A percentile compares a stretch with the other conserved stretches of the same genome.
Evolutionary conservation across 83 land plant species (phyloP).

Genomic region (Isoetes engelmannii): DNA sequence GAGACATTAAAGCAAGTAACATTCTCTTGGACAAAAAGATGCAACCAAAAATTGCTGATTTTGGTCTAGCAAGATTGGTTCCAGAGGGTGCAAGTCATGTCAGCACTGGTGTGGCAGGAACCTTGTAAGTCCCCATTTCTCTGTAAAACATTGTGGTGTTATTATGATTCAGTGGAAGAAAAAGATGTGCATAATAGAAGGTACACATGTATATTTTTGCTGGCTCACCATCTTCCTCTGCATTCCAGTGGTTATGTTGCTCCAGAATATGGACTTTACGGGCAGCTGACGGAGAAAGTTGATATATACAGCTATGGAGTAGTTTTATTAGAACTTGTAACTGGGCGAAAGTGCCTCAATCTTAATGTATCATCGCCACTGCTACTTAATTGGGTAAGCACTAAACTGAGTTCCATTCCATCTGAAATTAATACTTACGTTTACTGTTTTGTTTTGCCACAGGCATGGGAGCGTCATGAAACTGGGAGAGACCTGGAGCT

Average conservation of each 20-base stretch:
- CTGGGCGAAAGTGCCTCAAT: not conserved
- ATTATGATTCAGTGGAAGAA: no score
- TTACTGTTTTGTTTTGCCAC: not conserved
- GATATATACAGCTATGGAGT: constrained; percentile 1
- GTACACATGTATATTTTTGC: not conserved
- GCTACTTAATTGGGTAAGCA: not conserved
- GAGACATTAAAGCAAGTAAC: no score
- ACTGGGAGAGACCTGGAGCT: not conserved
- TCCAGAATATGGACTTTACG: constrained; percentile 4
- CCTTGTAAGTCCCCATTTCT: constrained; percentile 24
- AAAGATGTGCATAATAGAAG: no score
- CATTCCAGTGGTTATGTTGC: constrained; percentile 1
- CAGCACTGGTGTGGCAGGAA: constrained; percentile 37
- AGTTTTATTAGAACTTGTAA: not conserved
- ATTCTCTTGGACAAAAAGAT: no score
- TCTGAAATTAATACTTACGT: not conserved
- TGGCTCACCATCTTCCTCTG: not conserved
- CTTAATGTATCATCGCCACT: not conserved
- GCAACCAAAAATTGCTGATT: constrained; percentile 31
- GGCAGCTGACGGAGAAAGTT: not conserved
- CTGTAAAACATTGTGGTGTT: no score
- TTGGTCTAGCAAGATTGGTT: constrained; percentile 31
- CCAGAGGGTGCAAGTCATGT: constrained; percentile 33
- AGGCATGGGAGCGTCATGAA: not conserved
- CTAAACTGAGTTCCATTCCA: not conserved